phyloP scores from a whole-genome alignment of 345 rosid genomes.

The rapeseed (Brassica napus) region Da-Ae NC_063436.1:23134501-23135000 shows the following conservation, averaged over 20 bases:
- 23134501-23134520: constrained; percentile 25
- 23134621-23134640: constrained; percentile 21
- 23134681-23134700: constrained; percentile 6
- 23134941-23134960: constrained; percentile 13
- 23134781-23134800: background rate
- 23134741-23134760: background rate
- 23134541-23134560: background rate
- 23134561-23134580: constrained; percentile 5
- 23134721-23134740: background rate
- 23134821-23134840: background rate
- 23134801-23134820: background rate
- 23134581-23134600: constrained; percentile 19
- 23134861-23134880: background rate
- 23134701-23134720: background rate
- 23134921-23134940: background rate
- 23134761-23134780: background rate
- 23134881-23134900: background rate
- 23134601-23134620: constrained; percentile 16
- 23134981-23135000: background rate
- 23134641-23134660: constrained; percentile 4
- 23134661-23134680: background rate
- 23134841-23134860: constrained; percentile 1
- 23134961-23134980: constrained; percentile 5
- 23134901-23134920: constrained; percentile 5
- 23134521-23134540: constrained; percentile 2